Percentiles rank a stretch among this genome's conserved stretches.
Conservation (phyloP, 495 filamentous ascomycete species). For the Filosporella fistucella region DNA sequence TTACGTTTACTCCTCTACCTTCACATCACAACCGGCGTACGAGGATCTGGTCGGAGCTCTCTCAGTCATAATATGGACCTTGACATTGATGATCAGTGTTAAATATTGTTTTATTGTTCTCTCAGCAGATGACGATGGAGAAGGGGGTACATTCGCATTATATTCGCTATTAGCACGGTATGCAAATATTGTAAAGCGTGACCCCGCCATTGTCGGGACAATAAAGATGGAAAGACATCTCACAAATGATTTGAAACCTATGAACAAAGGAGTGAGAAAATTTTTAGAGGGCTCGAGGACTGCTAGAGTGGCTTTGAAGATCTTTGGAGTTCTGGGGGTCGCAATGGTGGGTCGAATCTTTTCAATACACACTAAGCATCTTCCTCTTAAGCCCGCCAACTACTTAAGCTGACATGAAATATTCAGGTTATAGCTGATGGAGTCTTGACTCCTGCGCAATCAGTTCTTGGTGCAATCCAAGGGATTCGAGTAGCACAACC, state of each 20-base stretch:
- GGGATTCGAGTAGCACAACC: constrained; percentile 49
- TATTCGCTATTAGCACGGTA: constrained; percentile 69
- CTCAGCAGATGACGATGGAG: constrained; percentile 65
- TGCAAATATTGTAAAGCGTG: constrained; percentile 30
- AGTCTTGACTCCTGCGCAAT: constrained; percentile 65
- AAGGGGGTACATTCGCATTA: constrained; percentile 71
- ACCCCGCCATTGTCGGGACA: constrained; percentile 14
- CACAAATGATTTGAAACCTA: constrained; percentile 45
- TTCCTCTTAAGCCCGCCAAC: too few relatives aligned
- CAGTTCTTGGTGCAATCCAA: constrained; percentile 67
- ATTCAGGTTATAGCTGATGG: constrained; percentile 56
- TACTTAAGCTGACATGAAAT: too few relatives aligned
- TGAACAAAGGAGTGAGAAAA: constrained; percentile 47
- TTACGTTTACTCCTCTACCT: constrained; percentile 56
- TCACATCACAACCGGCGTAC: constrained; percentile 48
- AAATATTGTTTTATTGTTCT: constrained; percentile 71
- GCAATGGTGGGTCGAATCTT: too few relatives aligned
- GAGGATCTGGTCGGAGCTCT: constrained; percentile 64
- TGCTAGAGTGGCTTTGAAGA: constrained; percentile 50
- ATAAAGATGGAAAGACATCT: constrained; percentile 55
- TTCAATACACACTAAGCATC: too few relatives aligned
- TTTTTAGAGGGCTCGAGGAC: constrained; percentile 53
- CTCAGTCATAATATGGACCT: constrained; percentile 70
- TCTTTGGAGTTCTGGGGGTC: constrained; percentile 66
- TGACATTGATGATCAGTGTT: constrained; percentile 68